Evolutionary conservation across 2,329 filamentous ascomycete genomes (phyloP).

Genomic region (Arachnomyces sp.): DNA sequence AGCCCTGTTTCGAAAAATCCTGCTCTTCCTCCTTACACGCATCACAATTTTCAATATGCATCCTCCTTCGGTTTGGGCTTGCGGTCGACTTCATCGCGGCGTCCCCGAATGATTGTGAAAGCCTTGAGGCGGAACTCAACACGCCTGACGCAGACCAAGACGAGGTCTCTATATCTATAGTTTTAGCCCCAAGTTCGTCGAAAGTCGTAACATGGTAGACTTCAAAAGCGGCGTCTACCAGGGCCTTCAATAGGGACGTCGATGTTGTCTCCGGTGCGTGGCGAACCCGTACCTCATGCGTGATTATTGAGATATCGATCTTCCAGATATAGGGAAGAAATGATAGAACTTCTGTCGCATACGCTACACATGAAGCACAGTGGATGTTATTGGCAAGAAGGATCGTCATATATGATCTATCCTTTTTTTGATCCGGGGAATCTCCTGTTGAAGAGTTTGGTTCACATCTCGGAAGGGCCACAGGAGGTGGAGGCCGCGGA

Average conservation of each 20-base stretch:
- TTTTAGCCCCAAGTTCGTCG: conserved; percentile 22
- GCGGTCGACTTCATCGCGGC: conserved; percentile 16
- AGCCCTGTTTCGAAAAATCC: conserved; percentile 12
- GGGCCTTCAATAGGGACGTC: conserved; percentile 27
- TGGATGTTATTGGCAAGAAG: conserved; percentile 43
- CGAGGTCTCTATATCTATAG: conserved; percentile 30
- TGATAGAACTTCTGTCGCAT: conserved; percentile 37
- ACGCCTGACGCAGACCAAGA: conserved; percentile 7
- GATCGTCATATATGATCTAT: not conserved
- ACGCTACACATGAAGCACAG: conserved; percentile 41
- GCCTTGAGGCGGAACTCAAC: conserved; percentile 11
- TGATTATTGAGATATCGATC: conserved; percentile 38
- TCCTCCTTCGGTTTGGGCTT: conserved; percentile 17
- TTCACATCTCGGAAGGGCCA: conserved; percentile 4
- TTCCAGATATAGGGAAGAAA: conserved; percentile 26
- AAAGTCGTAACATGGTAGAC: conserved; percentile 38
- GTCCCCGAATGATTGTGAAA: conserved; percentile 14
- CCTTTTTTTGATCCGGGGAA: not conserved
- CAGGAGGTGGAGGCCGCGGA: conserved; percentile 15
- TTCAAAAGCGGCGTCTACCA: conserved; percentile 41
- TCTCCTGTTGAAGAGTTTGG: too few species aligned
- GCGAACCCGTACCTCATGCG: conserved; percentile 36
- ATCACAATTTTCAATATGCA: conserved; percentile 45
- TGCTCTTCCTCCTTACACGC: conserved; percentile 37
- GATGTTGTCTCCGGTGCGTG: conserved; percentile 27